Conservation (phyloP, 179 eudicot species). For the Drosera spatulata region DNA sequence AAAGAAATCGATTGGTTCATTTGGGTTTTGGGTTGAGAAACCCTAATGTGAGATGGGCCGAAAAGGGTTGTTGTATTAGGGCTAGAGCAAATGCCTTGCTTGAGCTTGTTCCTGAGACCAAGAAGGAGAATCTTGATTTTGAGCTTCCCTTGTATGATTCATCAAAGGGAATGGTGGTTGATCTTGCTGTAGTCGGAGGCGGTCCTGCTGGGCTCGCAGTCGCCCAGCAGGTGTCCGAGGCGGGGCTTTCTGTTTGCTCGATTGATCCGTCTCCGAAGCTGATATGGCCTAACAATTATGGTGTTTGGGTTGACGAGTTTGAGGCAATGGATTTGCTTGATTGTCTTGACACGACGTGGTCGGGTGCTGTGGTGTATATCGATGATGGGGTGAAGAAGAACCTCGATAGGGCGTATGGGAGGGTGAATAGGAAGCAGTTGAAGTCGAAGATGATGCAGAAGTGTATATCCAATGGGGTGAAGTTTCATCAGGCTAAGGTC, state of each 20-base stretch:
- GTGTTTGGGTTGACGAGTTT: constrained; percentile 99
- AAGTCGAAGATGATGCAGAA: constrained; percentile 95
- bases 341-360: constrained; percentile 95
- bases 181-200: constrained; percentile 90
- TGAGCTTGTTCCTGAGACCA: constrained; percentile 83
- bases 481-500: constrained; percentile 86
- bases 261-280: constrained; percentile 84
- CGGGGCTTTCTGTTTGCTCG: constrained; percentile 85
- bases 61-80: constrained; percentile 24
- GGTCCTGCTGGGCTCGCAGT: constrained; percentile 99
- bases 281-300: constrained; percentile 98
- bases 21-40: constrained; percentile 23
- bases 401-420: constrained; percentile 87
- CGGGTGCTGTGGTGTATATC: constrained; percentile 79
- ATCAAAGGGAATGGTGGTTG: constrained; percentile 61
- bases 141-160: constrained; percentile 87
- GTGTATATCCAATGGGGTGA: constrained; percentile 84
- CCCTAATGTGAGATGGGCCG: constrained; percentile 23
- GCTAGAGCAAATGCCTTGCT: constrained; percentile 54
- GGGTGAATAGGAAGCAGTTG: constrained; percentile 85
- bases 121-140: constrained; percentile 86
- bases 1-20: constrained; percentile 25
- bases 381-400: constrained; percentile 54
- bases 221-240: constrained; percentile 89
- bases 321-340: constrained; percentile 98